Conservation (phyloP, 2,329 filamentous ascomycete species). For the Penicillium occitanis region DNA sequence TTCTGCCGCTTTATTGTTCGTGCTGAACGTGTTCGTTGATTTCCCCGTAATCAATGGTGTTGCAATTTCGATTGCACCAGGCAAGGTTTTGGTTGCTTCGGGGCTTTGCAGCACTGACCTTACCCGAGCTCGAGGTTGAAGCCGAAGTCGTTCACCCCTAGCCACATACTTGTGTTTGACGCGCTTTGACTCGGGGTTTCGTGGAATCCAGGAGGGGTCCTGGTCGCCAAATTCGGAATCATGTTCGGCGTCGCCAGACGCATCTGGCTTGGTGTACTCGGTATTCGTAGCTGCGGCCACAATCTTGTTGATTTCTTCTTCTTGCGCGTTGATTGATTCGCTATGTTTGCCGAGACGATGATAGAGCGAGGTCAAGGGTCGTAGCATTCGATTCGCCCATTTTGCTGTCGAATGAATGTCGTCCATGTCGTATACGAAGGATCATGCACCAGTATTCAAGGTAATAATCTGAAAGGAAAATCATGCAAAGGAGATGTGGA, state of each 20-base stretch:
- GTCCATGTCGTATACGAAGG: conserved; percentile 31
- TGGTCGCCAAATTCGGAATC: conserved; percentile 38
- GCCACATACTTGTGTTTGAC: conserved; percentile 41
- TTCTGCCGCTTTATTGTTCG: conserved; percentile 25
- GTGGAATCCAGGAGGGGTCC: conserved; percentile 44
- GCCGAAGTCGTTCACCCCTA: conserved; percentile 29
- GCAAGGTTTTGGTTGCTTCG: conserved; percentile 35
- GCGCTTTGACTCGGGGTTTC: conserved; percentile 33
- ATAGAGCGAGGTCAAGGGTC: conserved; percentile 43
- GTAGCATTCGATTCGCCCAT: conserved; percentile 47
- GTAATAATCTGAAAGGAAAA: not conserved
- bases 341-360: conserved; percentile 44
- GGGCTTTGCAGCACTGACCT: conserved; percentile 39
- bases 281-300: conserved; percentile 9
- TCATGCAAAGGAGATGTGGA: conserved; percentile 2
- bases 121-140: conserved; percentile 30
- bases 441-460: not conserved
- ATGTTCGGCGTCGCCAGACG: conserved; percentile 23
- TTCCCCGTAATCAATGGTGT: conserved; percentile 44
- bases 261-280: conserved; percentile 15
- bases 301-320: conserved; percentile 20
- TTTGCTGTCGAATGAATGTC: conserved; percentile 41
- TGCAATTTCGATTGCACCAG: conserved; percentile 44
- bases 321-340: conserved; percentile 33
- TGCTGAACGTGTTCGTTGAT: conserved; percentile 21